These are phyloP conservation scores for Tuber calosporum DNA, from an alignment of 495 filamentous ascomycete species.

Conservation along the genomic window DNA sequence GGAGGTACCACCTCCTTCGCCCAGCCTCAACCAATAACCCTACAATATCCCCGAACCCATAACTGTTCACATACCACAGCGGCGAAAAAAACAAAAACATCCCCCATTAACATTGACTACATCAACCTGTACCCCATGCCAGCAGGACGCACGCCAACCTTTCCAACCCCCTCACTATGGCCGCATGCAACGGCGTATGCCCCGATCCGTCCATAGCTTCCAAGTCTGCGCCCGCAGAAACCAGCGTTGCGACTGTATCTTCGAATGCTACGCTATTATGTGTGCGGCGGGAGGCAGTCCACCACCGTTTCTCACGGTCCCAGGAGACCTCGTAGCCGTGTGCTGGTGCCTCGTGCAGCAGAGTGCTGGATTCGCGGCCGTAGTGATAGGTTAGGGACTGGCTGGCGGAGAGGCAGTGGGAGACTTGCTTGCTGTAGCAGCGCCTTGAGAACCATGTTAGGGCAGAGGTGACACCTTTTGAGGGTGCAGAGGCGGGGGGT, in stretches of 20 bases:
- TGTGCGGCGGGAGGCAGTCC: background rate
- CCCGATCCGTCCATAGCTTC: conserved; percentile 11
- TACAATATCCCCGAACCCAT: background rate
- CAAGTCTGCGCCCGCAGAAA: conserved; percentile 18
- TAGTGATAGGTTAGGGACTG: background rate
- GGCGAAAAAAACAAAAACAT: too few species aligned
- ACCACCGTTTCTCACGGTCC: background rate
- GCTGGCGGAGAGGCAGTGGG: background rate
- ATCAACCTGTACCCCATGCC: background rate
- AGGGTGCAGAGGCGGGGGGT: background rate
- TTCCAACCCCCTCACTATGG: background rate
- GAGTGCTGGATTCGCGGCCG: background rate
- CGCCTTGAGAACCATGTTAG: background rate
- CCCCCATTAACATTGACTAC: background rate
- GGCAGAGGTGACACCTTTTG: background rate
- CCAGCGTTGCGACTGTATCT: background rate
- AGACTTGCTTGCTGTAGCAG: background rate
- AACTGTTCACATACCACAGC: background rate
- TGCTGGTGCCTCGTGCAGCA: background rate
- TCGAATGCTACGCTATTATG: background rate
- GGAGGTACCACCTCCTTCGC: background rate
- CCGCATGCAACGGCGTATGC: conserved; percentile 17
- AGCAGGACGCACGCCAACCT: conserved; percentile 4
- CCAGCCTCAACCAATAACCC: background rate
- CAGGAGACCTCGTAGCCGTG: background rate